Base-by-base conservation (phyloP, 2,329 filamentous ascomycete species). In the Leptographium radiaticola region DNA sequence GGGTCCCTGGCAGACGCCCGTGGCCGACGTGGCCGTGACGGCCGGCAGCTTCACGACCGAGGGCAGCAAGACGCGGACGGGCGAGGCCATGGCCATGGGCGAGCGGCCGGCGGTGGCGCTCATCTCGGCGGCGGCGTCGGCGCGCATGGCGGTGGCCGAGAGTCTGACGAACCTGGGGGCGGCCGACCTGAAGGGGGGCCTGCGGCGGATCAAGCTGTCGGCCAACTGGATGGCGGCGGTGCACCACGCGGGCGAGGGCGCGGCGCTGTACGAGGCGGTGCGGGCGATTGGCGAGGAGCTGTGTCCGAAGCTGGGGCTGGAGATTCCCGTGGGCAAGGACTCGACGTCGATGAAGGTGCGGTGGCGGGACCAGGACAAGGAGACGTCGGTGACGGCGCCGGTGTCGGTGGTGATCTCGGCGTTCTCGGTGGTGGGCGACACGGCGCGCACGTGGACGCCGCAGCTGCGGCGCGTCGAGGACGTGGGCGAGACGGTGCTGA, bases 141-240 rank as follows among this genome's bases (percentile, higher is more conserved):
- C 93, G 16, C 83, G 90, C 52, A 98, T 98, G 93, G 89, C 93
- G 2, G 90, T 98, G 55, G 90, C 85, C 1, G 93, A 98, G 70
- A 89, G 87, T 56, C 74, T 98, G 56, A 83, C 95, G 79, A 98
- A 98, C 68, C 75, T 98, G 55, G 89, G 87, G 40, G 93, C 93
- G 53, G 87, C 77, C 34, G 75, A 80, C 56, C 73, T 80, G 56
- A 67, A 65, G 59, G 67, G 62, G n/a, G 82, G 87, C 53, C 73
- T 97, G 51, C 79, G 79, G 56, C 83, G 87, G 45, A 83, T 97
- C 57, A 86, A 91, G 66, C 79, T 97, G 11, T 96, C 90, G 4
- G 91, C 91, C 50, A 97, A 98, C 71, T 98, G 91, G 91, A 97
- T 97, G 93, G 90, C 89, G 4, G 91, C 91, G n/a, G 87, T 90